phyloP scores from a whole-genome alignment of 2,329 filamentous ascomycete genomes.

The Paraconiothyrium brasiliense region DNA sequence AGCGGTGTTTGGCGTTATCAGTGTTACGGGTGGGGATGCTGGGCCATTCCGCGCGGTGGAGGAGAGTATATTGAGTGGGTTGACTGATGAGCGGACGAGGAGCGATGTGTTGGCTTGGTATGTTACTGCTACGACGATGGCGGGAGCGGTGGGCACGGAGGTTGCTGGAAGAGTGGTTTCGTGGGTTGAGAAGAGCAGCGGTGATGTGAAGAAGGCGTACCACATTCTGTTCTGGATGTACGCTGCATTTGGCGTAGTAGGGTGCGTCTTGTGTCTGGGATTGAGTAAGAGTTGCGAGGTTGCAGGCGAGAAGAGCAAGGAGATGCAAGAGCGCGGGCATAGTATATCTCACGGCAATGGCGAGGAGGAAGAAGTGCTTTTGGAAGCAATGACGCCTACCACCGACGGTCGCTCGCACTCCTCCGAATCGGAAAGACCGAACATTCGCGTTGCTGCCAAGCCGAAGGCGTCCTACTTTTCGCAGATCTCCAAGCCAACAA shows the following conservation, averaged over 20 bases:
- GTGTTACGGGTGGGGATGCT: constrained; percentile 46
- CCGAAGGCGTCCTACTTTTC: constrained; percentile 53
- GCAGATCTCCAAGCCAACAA: constrained; percentile 66
- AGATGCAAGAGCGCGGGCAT: constrained; percentile 35
- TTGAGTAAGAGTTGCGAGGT: constrained; percentile 54
- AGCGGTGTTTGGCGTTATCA: constrained; percentile 52
- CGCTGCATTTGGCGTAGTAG: constrained; percentile 52
- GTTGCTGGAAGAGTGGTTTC: constrained; percentile 53
- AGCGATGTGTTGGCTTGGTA: constrained; percentile 53
- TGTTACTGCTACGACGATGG: constrained; percentile 48
- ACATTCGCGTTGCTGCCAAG: constrained; percentile 1
- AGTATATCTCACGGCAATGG: constrained; percentile 21
- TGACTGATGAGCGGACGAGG: constrained; percentile 47
- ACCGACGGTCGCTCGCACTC: constrained; percentile 39
- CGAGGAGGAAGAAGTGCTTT: constrained; percentile 47
- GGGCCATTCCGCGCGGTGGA: constrained; percentile 49
- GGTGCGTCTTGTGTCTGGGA: constrained; percentile 49
- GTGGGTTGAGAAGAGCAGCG: constrained; percentile 51
- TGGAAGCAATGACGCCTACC: constrained; percentile 46
- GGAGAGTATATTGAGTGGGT: constrained; percentile 47
- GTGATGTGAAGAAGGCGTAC: constrained; percentile 47
- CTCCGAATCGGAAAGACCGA: constrained; percentile 7
- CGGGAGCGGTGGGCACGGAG: constrained; percentile 45
- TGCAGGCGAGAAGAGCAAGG: constrained; percentile 39
- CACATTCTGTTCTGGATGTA: constrained; percentile 56